Base-by-base conservation (phyloP, 2,329 filamentous ascomycete species). In the Colletotrichum sp. region DNA sequence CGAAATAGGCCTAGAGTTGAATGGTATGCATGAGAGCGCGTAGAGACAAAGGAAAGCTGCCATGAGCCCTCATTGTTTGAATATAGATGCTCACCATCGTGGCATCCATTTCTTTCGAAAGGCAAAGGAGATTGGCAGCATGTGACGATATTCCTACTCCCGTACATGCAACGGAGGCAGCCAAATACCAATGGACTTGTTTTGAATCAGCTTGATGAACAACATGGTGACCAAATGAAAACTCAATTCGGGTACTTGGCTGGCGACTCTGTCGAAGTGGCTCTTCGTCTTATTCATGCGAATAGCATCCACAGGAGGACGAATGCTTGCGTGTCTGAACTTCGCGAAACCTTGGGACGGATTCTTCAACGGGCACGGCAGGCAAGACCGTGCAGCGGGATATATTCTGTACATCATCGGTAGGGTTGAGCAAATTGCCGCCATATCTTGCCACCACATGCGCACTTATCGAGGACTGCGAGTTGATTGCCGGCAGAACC, bases 111-210 rank as follows among this genome's bases (percentile, higher is more conserved):
- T 13, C 1, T 48, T 48, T 48, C n/a, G 43, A 48, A 48, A 5
- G 9, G 18, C 39, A 43, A 18, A 43, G 0, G 39, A 18, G 15
- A 10, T 1, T 16, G 0, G 15, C 36, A 0, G 16, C 16, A 10
- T 43, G 8, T 8, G 36, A 2, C 36, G 16, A 43, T 1, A 1
- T 18, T 43, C 8, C 36, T 18, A 18, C 36, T 8, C 39, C 39
- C 39, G 39, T 43, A 18, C 8, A 10, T 6, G 39, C 39, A n/a
- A n/a, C 39, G 4, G 5, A 43, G 1, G 16, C 39, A 4, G 1
- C 8, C 1, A 43, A 43, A n/a, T 2, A n/a, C 3, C 8, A 43
- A 2, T 0, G 18, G 2, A 1, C 13, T 22, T 3, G 0, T 22
- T 48, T 4, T 0, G 6, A 48, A 22, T 3, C 3, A 48, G 43